Evolutionary conservation across 2,329 filamentous ascomycete genomes (phyloP).

Genomic region (Byssochlamys sp.): DNA sequence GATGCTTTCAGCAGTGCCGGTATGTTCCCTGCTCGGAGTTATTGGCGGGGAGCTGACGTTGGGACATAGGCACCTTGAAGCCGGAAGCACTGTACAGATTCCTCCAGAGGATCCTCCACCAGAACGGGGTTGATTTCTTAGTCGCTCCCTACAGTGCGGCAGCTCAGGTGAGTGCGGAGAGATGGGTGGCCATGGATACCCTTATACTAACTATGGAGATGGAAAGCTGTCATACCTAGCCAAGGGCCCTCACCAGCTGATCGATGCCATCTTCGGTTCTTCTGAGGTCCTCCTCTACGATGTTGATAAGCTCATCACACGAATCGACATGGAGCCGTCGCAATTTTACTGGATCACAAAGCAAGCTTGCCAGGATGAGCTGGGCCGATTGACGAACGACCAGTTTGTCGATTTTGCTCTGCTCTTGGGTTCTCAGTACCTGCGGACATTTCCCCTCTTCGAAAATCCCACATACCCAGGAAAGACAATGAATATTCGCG

Average conservation of each 20-base stretch:
- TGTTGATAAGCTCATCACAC: slow-evolving; percentile 62
- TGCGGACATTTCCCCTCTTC: slow-evolving; percentile 69
- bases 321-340: slow-evolving; percentile 46
- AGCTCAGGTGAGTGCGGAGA: slow-evolving; percentile 57
- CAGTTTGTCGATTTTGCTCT: slow-evolving; percentile 77
- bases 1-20: slow-evolving; percentile 75
- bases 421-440: slow-evolving; percentile 71
- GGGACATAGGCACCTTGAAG: slow-evolving; percentile 53
- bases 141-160: slow-evolving; percentile 81
- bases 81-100: slow-evolving; percentile 65
- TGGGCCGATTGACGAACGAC: slow-evolving; percentile 55
- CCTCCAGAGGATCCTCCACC: slow-evolving; percentile 63
- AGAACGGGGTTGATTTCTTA: slow-evolving; percentile 62
- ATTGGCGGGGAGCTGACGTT: slow-evolving; percentile 17
- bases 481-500: slow-evolving; percentile 54
- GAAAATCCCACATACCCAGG: slow-evolving; percentile 50
- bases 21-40: slow-evolving; percentile 32
- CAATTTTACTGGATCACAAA: slow-evolving; percentile 57
- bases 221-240: slow-evolving; percentile 62
- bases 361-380: slow-evolving; percentile 58
- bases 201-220: slow-evolving; percentile 2
- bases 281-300: slow-evolving; percentile 80
- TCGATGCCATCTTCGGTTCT: slow-evolving; percentile 70
- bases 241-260: slow-evolving; percentile 56
- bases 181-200: background rate